Conservation (phyloP, 148 eudicot genomes). For the Chenopodium suecicum region DNA sequence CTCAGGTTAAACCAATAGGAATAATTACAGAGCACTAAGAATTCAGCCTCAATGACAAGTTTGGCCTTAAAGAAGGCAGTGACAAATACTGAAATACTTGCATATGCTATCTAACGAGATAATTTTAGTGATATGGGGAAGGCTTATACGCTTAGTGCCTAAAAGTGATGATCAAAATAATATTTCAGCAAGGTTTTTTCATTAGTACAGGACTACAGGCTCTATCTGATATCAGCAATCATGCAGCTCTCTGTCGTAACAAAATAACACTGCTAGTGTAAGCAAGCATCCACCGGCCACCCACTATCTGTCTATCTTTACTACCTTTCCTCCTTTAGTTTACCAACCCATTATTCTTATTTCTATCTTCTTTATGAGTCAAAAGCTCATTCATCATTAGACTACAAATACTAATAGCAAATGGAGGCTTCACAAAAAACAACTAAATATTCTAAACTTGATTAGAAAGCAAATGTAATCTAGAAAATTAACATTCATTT, state of each 20-base stretch:
- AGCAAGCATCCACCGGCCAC: neutral
- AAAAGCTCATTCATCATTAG: neutral
- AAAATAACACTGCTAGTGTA: neutral
- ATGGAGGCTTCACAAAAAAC: neutral
- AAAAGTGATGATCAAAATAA: neutral
- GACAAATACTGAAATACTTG: neutral
- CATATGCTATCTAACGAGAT: neutral
- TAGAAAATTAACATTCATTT: no score
- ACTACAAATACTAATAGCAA: no score
- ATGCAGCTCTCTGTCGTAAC: neutral
- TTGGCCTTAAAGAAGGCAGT: neutral
- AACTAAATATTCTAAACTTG: neutral
- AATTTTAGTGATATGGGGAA: no score
- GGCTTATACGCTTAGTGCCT: neutral
- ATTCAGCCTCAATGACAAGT: neutral
- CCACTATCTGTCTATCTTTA: neutral
- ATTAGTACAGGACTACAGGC: neutral
- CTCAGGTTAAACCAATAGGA: neutral
- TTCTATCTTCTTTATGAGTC: neutral
- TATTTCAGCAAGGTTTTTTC: neutral
- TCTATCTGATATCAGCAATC: neutral
- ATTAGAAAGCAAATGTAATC: no score
- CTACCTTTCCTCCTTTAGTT: neutral
- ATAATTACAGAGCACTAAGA: neutral
- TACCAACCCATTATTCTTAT: neutral